Base-by-base conservation (phyloP, 2,329 filamentous ascomycete genomes). In the Beauveria rudraprayagi region DNA sequence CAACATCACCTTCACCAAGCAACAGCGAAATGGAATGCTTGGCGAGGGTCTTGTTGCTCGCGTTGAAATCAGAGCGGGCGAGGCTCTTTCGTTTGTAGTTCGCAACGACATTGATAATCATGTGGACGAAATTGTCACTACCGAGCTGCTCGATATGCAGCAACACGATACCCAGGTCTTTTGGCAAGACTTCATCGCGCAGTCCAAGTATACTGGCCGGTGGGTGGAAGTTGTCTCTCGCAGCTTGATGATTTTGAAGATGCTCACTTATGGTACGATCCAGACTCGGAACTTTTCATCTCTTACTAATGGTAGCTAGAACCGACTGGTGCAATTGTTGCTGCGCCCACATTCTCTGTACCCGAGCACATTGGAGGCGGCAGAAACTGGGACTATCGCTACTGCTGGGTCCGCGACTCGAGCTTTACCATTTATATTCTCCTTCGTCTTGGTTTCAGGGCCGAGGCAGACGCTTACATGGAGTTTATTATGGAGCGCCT, bases 341-440 rank as follows among this genome's bases (percentile, higher is more conserved):
- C 89, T 1, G 82, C 89, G 1, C 88, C 89, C 0, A 92, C 88
- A 0, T 92, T 92, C 67, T 91, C 88, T 0, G 80, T 92, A 1
- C 89, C 89, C 0, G 89, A 92, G 70, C 86, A 87, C 56, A 82
- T 91, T 44, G 88, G 88, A 19, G 88, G 88, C 16, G 75, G 77
- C 22, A 80, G 82, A 24, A 87, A 87, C 68, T 86, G 83, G 86
- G 87, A 90, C 70, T 90, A 90, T 68, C 81, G 87, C n/a, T 92
- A 84, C 72, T 89, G 81, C 10, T 92, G 89, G 89, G 84, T 92
- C 41, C 82, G 89, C 24, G 89, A 92, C 73, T 85, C 86, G 0
- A 90, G 86, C 65, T 91, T 91, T 72, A 90, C 87, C 1, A 85
- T 91, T 65, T 92, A 92, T 67, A 87, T 92, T 64, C 80, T 92